A percentile compares a stretch with the other conserved stretches of the same genome.
Evolutionary conservation across 2,329 filamentous ascomycete genomes (phyloP).

Genomic region (Penicillium sclerotigenum): DNA sequence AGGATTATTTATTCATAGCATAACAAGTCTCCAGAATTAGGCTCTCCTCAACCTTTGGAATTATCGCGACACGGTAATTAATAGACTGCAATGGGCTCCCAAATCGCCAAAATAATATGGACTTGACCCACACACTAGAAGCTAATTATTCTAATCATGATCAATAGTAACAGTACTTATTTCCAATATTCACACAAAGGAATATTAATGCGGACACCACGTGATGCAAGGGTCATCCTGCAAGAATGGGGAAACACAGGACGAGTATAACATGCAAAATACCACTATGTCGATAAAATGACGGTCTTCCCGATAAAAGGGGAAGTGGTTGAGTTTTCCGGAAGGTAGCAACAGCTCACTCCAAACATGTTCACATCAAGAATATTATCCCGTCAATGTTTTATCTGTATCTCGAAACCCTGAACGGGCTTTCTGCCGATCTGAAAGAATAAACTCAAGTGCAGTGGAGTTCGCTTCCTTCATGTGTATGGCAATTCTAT

Average conservation of each 20-base stretch:
- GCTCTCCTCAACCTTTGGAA: not conserved
- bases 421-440: too few relatives aligned
- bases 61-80: not conserved
- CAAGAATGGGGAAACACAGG: not conserved
- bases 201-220: not conserved
- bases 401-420: not conserved
- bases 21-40: not conserved
- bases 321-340: too few relatives aligned
- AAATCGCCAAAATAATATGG: not conserved
- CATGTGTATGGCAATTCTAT: conserved; percentile 44
- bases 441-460: conserved; percentile 13
- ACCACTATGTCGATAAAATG: not conserved
- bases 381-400: not conserved
- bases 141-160: not conserved
- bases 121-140: not conserved
- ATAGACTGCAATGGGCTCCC: not conserved
- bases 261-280: not conserved
- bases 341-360: not conserved
- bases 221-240: not conserved
- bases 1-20: not conserved
- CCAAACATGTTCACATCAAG: not conserved
- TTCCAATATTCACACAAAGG: not conserved
- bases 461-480: conserved; percentile 42
- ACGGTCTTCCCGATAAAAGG: too few relatives aligned
- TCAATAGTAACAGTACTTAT: not conserved